A percentile compares a stretch with the other conserved stretches of the same genome.
These are phyloP conservation scores for Yamadazyma philogaea DNA, from an alignment of 805 yeast genomes.

Conservation along the genomic window DNA sequence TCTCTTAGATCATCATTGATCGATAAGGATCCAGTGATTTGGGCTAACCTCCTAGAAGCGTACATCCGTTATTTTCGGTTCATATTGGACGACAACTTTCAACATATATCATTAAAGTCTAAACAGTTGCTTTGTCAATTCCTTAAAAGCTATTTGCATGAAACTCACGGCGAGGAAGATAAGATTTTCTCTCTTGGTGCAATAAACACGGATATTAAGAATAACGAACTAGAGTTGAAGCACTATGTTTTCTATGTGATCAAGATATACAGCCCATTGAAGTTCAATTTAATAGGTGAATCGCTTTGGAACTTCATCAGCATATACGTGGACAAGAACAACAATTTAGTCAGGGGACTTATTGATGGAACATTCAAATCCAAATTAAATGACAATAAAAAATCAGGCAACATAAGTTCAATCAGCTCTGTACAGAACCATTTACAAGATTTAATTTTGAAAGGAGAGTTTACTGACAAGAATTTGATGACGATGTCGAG, in stretches of 20 bases:
- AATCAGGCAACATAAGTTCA: conserved; percentile 48
- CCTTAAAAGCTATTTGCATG: conserved; percentile 55
- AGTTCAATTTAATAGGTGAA: conserved; percentile 56
- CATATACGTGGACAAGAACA: conserved; percentile 47
- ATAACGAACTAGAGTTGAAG: conserved; percentile 49
- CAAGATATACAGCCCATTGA: conserved; percentile 50
- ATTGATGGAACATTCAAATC: conserved; percentile 55
- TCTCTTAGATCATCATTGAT: conserved; percentile 70
- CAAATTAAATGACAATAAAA: conserved; percentile 44
- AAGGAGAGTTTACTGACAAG: conserved; percentile 42
- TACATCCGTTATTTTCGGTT: conserved; percentile 54
- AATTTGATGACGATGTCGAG: conserved; percentile 47
- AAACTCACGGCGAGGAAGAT: conserved; percentile 58
- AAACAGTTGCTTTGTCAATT: conserved; percentile 58
- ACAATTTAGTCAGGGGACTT: conserved; percentile 46
- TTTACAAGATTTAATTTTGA: conserved; percentile 45
- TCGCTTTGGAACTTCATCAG: conserved; percentile 63
- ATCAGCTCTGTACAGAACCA: conserved; percentile 50
- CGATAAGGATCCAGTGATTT: conserved; percentile 80
- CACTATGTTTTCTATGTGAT: conserved; percentile 49
- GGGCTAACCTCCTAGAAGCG: conserved; percentile 69
- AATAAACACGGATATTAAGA: conserved; percentile 63
- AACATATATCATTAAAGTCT: conserved; percentile 48
- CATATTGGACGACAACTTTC: conserved; percentile 37
- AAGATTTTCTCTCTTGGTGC: conserved; percentile 68